Conservation (phyloP, 371 early-diverging fungal species). For the Mucor saturninus region DNA sequence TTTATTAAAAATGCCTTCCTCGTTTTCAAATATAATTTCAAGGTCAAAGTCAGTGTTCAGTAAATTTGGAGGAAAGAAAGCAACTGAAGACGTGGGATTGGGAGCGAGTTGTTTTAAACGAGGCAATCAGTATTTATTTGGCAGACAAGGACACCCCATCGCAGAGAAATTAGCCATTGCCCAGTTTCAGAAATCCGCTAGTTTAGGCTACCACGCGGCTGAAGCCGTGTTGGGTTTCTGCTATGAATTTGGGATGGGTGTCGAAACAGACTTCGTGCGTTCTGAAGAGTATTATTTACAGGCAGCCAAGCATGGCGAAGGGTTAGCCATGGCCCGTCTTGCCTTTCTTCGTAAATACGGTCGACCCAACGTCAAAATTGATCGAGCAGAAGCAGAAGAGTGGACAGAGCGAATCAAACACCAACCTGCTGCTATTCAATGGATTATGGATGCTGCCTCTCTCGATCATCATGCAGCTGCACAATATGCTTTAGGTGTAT, state of each 20-base stretch:
- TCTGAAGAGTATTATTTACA: conserved; percentile 60
- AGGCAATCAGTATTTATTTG: conserved; percentile 58
- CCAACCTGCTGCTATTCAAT: conserved; percentile 48
- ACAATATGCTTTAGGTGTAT: conserved; percentile 65
- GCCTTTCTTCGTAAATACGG: conserved; percentile 76
- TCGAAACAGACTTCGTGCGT: conserved; percentile 51
- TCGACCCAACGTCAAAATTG: conserved; percentile 70
- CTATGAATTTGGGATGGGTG: conserved; percentile 80
- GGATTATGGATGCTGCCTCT: conserved; percentile 64
- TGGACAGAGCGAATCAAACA: conserved; percentile 47
- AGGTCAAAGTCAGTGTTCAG: conserved; percentile 27
- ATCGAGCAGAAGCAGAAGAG: conserved; percentile 67
- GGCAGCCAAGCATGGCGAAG: conserved; percentile 50
- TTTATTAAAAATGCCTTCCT: conserved; percentile 14
- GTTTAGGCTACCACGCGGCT: conserved; percentile 47
- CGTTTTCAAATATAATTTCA: conserved; percentile 18
- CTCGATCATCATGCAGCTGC: conserved; percentile 38
- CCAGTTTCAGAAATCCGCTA: conserved; percentile 46
- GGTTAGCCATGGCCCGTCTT: conserved; percentile 62
- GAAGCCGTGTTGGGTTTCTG: conserved; percentile 62
- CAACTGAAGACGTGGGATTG: not conserved
- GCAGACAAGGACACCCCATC: conserved; percentile 44
- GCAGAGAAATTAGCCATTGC: conserved; percentile 46
- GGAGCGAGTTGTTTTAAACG: conserved; percentile 27
- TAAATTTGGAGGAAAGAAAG: conserved; percentile 12